Conservation (phyloP, 2,329 filamentous ascomycete genomes). For the Fusarium longipes region DNA sequence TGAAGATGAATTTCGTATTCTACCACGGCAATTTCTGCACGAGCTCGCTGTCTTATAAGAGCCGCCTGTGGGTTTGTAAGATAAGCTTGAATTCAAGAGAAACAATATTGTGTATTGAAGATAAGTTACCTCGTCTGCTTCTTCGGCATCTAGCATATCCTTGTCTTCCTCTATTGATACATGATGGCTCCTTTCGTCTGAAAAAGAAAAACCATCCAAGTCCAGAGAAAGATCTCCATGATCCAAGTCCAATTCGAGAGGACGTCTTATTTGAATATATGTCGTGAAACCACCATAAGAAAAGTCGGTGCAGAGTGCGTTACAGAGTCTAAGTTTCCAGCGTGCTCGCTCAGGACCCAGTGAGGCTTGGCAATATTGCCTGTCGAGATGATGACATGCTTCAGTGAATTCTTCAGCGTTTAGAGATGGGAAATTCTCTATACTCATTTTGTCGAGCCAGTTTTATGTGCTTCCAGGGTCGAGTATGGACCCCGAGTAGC, state of each 20-base stretch:
- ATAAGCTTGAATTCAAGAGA: constrained; percentile 12
- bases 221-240: constrained; percentile 60
- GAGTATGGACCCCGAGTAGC: not conserved
- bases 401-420: constrained; percentile 71
- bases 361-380: constrained; percentile 67
- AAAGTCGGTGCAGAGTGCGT: constrained; percentile 61
- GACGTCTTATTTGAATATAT: constrained; percentile 67
- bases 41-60: constrained; percentile 49
- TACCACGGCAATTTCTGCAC: constrained; percentile 60
- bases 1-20: constrained; percentile 81
- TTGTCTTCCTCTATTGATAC: constrained; percentile 52
- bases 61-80: constrained; percentile 54
- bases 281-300: constrained; percentile 58
- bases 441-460: constrained; percentile 52
- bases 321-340: constrained; percentile 67
- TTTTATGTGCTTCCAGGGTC: not conserved
- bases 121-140: constrained; percentile 61
- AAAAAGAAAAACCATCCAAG: constrained; percentile 60
- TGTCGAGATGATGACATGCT: constrained; percentile 71
- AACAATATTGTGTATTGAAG: constrained; percentile 12
- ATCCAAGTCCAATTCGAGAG: constrained; percentile 59
- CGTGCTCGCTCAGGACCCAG: constrained; percentile 64
- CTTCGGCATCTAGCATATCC: constrained; percentile 63
- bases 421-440: constrained; percentile 70
- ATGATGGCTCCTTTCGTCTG: constrained; percentile 37